These are phyloP conservation scores for Wallacemonas sp. DNA, from an alignment of 208 protist species.

Conservation along the genomic window DNA sequence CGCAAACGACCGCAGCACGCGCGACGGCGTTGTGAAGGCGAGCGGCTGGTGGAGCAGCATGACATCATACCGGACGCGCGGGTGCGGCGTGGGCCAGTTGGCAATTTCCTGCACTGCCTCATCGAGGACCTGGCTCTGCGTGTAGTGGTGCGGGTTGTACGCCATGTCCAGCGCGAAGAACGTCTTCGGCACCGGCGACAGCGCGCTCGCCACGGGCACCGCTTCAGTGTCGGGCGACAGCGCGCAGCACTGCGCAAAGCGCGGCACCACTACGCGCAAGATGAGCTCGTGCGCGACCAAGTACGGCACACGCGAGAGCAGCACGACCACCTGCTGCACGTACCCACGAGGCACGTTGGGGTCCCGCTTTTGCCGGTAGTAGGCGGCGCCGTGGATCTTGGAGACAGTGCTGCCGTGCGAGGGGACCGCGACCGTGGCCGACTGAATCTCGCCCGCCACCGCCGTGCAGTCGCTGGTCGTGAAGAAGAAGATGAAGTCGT, in stretches of 20 bases:
- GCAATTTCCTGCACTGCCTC: slow-evolving; percentile 67
- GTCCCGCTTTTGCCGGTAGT: slow-evolving; percentile 87
- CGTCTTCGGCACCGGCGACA: slow-evolving; percentile 56
- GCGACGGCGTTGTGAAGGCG: slow-evolving; percentile 72
- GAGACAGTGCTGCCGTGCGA: slow-evolving; percentile 24
- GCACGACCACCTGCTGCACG: slow-evolving; percentile 86
- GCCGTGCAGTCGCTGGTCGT: slow-evolving; percentile 63
- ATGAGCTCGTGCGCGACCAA: slow-evolving; percentile 79
- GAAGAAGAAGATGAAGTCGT: slow-evolving; percentile 90
- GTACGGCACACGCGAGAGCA: slow-evolving; percentile 80
- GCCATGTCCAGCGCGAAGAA: slow-evolving; percentile 71
- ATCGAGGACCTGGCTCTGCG: slow-evolving; percentile 67
- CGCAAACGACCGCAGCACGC: slow-evolving; percentile 25
- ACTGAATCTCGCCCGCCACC: slow-evolving; percentile 12
- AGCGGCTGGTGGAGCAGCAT: slow-evolving; percentile 71
- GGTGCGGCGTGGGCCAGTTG: slow-evolving; percentile 79
- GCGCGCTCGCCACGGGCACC: slow-evolving; percentile 58
- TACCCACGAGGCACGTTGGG: slow-evolving; percentile 71
- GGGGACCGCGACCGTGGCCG: slow-evolving; percentile 15
- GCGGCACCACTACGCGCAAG: slow-evolving; percentile 75
- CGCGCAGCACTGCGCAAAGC: slow-evolving; percentile 80
- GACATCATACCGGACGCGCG: slow-evolving; percentile 69
- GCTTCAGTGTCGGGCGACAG: slow-evolving; percentile 78
- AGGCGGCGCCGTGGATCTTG: slow-evolving; percentile 73
- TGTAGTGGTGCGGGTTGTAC: slow-evolving; percentile 67